A percentile compares a stretch with the other conserved stretches of the same genome.
Evolutionary conservation across 2,329 filamentous ascomycete species (phyloP).

Genomic region (Exophiala oligosperma): DNA sequence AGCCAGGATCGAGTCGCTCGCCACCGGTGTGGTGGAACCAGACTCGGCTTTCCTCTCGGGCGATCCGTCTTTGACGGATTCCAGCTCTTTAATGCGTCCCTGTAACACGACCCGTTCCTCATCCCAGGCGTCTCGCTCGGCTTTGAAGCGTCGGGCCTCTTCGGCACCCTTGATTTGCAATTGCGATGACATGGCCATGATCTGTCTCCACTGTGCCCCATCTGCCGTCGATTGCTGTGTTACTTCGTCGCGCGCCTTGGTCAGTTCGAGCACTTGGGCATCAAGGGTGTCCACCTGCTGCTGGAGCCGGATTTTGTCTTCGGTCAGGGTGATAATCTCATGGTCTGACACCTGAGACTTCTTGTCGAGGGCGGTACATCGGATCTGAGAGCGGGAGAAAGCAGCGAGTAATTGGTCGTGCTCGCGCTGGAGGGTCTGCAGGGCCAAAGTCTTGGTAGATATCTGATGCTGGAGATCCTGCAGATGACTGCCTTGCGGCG

Average conservation of each 20-base stretch:
- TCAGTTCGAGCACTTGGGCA: slow-evolving; percentile 49
- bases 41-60: slow-evolving; percentile 14
- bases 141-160: slow-evolving; percentile 44
- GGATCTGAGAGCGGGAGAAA: slow-evolving; percentile 45
- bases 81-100: slow-evolving; percentile 37
- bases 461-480: slow-evolving; percentile 56
- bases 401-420: slow-evolving; percentile 55
- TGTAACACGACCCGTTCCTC: slow-evolving; percentile 35
- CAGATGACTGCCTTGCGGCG: slow-evolving; percentile 42
- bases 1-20: slow-evolving; percentile 22
- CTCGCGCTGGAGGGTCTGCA: slow-evolving; percentile 56
- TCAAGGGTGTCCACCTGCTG: slow-evolving; percentile 51
- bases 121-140: slow-evolving; percentile 43
- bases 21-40: slow-evolving; percentile 20
- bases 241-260: slow-evolving; percentile 49
- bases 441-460: slow-evolving; percentile 53
- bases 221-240: slow-evolving; percentile 44
- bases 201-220: slow-evolving; percentile 52
- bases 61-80: slow-evolving; percentile 26
- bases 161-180: slow-evolving; percentile 46
- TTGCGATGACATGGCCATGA: slow-evolving; percentile 51
- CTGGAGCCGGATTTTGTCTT: slow-evolving; percentile 52
- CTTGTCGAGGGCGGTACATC: slow-evolving; percentile 51
- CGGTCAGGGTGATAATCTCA: slow-evolving; percentile 53
- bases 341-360: slow-evolving; percentile 53